Evolutionary conservation across 2,329 filamentous ascomycete species (phyloP).

Genomic region (Aspergillus pseudotamarii): DNA sequence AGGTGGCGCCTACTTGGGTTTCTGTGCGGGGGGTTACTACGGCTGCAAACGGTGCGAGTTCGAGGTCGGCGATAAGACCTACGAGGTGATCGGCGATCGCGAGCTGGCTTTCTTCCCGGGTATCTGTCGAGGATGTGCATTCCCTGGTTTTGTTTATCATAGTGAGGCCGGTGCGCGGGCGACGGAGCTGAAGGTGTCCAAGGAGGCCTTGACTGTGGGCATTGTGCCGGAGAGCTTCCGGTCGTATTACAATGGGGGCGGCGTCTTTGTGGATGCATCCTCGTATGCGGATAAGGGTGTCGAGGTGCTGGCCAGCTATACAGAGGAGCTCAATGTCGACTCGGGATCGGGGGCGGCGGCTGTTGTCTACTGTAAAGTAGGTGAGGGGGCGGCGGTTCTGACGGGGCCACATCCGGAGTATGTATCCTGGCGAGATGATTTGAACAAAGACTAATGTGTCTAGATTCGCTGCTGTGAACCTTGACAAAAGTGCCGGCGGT

Average conservation of each 20-base stretch:
- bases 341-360: slow-evolving; percentile 74
- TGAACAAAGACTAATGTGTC: not conserved
- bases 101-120: slow-evolving; percentile 90
- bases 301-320: slow-evolving; percentile 80
- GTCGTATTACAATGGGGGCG: slow-evolving; percentile 92
- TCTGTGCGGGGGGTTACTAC: slow-evolving; percentile 96
- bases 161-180: slow-evolving; percentile 83
- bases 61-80: slow-evolving; percentile 75
- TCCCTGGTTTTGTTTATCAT: slow-evolving; percentile 85
- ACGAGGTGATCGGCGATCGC: slow-evolving; percentile 83
- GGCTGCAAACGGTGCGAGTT: slow-evolving; percentile 83
- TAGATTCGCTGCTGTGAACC: slow-evolving; percentile 81
- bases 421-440: slow-evolving; percentile 30
- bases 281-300: slow-evolving; percentile 66
- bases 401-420: slow-evolving; percentile 94
- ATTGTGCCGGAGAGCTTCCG: slow-evolving; percentile 64
- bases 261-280: slow-evolving; percentile 82
- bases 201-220: slow-evolving; percentile 58
- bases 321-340: slow-evolving; percentile 73
- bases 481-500: slow-evolving; percentile 67
- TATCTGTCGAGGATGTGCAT: slow-evolving; percentile 81
- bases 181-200: slow-evolving; percentile 66
- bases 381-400: slow-evolving; percentile 75
- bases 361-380: slow-evolving; percentile 79
- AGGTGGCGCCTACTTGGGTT: slow-evolving; percentile 83